Base-by-base conservation (phyloP, 495 filamentous ascomycete species). In the Trichocladium uniseriatum region DNA sequence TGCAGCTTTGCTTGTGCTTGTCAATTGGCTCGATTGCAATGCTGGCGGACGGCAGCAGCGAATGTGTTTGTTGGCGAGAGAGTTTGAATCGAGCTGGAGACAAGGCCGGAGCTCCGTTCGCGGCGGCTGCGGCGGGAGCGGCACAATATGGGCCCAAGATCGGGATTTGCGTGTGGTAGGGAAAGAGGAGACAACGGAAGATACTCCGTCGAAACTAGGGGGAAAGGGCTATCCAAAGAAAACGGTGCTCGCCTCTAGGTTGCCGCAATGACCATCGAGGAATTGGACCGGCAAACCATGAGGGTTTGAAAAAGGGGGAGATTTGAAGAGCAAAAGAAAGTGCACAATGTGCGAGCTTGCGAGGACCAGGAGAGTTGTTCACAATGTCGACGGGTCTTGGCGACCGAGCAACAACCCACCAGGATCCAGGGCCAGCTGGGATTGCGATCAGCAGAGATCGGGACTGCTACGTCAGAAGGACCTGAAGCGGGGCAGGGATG, bases 11-110 rank as follows among this genome's bases (percentile, higher is more conserved):
- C 24, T 47, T 39, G 22, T 43, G 28, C 21, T 49, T 35, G 29
- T 40, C 55, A 56, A 63, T 63, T 59, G 60, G 49, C 24, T 47
- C 46, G 36, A 31, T 48, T 38, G 22, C 32, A 38, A 34, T n/a
- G 41, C 38, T 27, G 10, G 10, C 31, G 20, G 10, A 16, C 6
- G 11, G 38, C 11, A 19, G 6, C 9, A 10, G 14, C 15, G 3
- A 31, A 5, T 4, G 27, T 16, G 22, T 44, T 18, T 20, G 44
- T 49, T 45, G 40, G 32, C 32, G 10, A 20, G 20, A 29, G 41
- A 22, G 37, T 44, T n/a, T 18, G 35, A 11, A 8, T 14, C 6
- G 7, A 36, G 36, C 20, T 6, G 15, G 31, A 35, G 19, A 22
- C 32, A 35, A 31, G 43, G 16, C 34, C 37, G 22, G 24, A 38